Evolutionary conservation across 2,329 filamentous ascomycete species (phyloP).

Genomic region (Cephalotrichum gorgonifer): DNA sequence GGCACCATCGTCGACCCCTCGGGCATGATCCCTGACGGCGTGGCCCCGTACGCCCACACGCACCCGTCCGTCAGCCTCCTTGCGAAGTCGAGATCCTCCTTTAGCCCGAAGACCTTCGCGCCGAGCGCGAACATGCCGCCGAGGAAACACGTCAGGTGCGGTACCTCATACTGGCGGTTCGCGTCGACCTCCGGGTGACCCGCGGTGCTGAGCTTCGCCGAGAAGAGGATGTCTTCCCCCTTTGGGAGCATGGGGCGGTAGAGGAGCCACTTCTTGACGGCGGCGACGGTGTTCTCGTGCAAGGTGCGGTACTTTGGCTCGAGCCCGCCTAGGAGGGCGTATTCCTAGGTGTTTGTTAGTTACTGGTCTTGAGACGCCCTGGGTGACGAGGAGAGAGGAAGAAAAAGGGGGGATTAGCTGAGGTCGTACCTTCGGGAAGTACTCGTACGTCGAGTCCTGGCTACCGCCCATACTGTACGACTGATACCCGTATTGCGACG

Average conservation of each 20-base stretch:
- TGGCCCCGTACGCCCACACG: conserved; percentile 57
- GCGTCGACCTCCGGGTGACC: conserved; percentile 29
- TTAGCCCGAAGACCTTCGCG: conserved; percentile 49
- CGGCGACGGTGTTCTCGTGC: conserved; percentile 58
- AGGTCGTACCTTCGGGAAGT: conserved; percentile 47
- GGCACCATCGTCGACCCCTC: conserved; percentile 35
- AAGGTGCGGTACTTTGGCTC: conserved; percentile 62
- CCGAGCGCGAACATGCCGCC: conserved; percentile 61
- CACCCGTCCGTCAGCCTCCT: conserved; percentile 57
- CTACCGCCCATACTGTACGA: conserved; percentile 51
- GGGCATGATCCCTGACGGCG: conserved; percentile 54
- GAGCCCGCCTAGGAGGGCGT: conserved; percentile 65
- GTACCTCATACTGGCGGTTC: conserved; percentile 46
- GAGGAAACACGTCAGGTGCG: conserved; percentile 57
- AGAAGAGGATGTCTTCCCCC: conserved; percentile 58
- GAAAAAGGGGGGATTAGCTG: not conserved
- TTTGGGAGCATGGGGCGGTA: conserved; percentile 65
- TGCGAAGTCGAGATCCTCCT: conserved; percentile 51
- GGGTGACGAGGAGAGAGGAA: not conserved
- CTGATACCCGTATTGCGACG: conserved; percentile 32
- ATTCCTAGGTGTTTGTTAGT: conserved; percentile 36
- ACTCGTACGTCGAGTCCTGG: conserved; percentile 63
- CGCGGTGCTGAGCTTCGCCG: conserved; percentile 47
- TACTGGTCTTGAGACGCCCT: not conserved
- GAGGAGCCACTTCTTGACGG: conserved; percentile 62